Base-by-base conservation (phyloP, 179 eudicot genomes). In the Patellifolia procumbens region DNA sequence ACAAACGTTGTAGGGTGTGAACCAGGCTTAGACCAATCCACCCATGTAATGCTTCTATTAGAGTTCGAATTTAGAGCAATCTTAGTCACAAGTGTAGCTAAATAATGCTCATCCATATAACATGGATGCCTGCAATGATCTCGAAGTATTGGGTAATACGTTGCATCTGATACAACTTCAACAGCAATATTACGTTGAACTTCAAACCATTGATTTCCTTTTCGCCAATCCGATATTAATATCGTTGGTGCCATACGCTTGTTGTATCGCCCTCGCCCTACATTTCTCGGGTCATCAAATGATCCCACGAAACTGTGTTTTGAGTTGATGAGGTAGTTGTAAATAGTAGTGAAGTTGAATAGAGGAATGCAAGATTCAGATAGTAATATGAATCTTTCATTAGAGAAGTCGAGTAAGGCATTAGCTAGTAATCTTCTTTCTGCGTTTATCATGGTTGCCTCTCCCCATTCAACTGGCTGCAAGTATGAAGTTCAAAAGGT, bases 21-120 rank as follows among this genome's bases (percentile, higher is more conserved):
- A 11, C 96, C 94, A 28, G 88, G 87, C 16, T 79, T 73, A 2
- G 91, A 88, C 97, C 97, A 92, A 83, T 92, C 92, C 28, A 87
- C 90, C 97, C 94, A 92, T 37, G 94, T 92, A 35, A 92, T 56
- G n/a, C 86, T 89, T 80, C 86, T 68, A 68, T 88, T 91, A 5
- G 96, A 80, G 65, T 88, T 91, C 78, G 74, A 64, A 15, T 76
- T 77, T 1, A 82, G 77, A 2, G 81, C 84, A 58, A 88, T 24
- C 65, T 84, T 91, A 2, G 74, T 75, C 17, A 90, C 89, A 11
- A 91, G 78, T 1, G 96, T 91, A 19, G 97, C 86, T 68, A 91
- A 76, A 45, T 89, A 92, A 53, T 92, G 97, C 67, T 92, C 96
- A 70, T 91, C 97, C 91, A 88, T 89, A 82, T 89, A 92, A 79